Conservation (phyloP, 148 eudicot genomes). For the Salicornia ramosissima region DNA sequence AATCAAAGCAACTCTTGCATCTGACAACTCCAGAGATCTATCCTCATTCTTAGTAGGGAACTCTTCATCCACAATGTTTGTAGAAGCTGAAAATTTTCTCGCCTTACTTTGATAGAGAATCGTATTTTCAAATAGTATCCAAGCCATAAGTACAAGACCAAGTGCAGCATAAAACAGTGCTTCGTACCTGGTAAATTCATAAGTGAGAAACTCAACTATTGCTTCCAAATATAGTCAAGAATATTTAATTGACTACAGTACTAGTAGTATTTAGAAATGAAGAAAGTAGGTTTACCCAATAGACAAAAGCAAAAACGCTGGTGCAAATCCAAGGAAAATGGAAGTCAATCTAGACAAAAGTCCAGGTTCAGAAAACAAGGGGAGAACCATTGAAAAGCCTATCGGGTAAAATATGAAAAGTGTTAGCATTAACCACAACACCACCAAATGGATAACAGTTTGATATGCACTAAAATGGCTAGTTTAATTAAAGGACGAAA, state of each 20-base stretch:
- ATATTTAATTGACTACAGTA: slow-evolving; percentile 1
- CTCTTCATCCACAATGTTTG: slow-evolving; percentile 34
- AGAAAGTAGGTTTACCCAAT: slow-evolving; percentile 63
- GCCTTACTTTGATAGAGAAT: slow-evolving; percentile 39
- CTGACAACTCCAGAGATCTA: slow-evolving; percentile 69
- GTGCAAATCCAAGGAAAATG: slow-evolving; percentile 96
- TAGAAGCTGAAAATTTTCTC: slow-evolving; percentile 36
- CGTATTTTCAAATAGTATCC: slow-evolving; percentile 85
- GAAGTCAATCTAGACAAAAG: slow-evolving; percentile 81
- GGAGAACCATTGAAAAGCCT: slow-evolving; percentile 81
- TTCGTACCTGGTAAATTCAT: slow-evolving; percentile 63
- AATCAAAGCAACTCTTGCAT: slow-evolving; percentile 73
- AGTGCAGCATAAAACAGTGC: slow-evolving; percentile 83
- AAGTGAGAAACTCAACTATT: neutral
- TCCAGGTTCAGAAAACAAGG: slow-evolving; percentile 75
- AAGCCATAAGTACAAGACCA: slow-evolving; percentile 79
- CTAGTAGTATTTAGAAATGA: slow-evolving; percentile 10
- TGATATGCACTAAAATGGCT: neutral
- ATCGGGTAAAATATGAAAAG: slow-evolving; percentile 10
- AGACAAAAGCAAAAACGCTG: slow-evolving; percentile 81
- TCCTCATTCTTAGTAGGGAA: slow-evolving; percentile 35
- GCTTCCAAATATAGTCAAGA: neutral
- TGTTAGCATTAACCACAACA: slow-evolving; percentile 10
- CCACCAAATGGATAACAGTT: neutral
- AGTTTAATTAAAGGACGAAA: neutral